phyloP scores from a whole-genome alignment of 1,139 yeast genomes.

The Geotrichum histeridarum region DNA sequence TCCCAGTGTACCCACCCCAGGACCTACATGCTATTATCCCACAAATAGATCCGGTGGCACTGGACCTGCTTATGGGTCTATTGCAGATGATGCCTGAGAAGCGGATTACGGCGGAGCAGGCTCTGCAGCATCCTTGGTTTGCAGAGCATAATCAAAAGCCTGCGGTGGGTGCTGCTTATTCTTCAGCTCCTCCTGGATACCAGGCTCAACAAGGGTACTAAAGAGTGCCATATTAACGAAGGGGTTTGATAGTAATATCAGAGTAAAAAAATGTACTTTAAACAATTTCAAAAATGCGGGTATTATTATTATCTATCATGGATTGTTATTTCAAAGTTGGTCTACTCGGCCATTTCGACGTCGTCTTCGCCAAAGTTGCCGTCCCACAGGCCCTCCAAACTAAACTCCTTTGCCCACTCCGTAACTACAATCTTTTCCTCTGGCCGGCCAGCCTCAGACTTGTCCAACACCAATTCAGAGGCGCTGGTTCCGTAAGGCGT shows the following conservation, averaged over 20 bases:
- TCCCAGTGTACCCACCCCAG: constrained; percentile 76
- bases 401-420: constrained; percentile 94
- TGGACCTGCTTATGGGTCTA: constrained; percentile 69
- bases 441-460: constrained; percentile 15
- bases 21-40: constrained; percentile 76
- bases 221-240: not conserved
- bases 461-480: constrained; percentile 24
- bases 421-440: constrained; percentile 79
- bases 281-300: not conserved
- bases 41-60: constrained; percentile 68
- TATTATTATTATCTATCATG: not conserved
- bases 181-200: constrained; percentile 14
- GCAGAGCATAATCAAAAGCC: constrained; percentile 51
- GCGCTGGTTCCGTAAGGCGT: constrained; percentile 38
- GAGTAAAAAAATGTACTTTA: not conserved
- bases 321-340: not conserved
- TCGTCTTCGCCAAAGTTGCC: constrained; percentile 26
- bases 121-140: constrained; percentile 94
- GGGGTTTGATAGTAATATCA: not conserved
- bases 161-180: not conserved
- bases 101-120: constrained; percentile 86
- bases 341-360: constrained; percentile 16
- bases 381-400: constrained; percentile 64
- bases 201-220: constrained; percentile 12
- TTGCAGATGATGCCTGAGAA: constrained; percentile 90